Conservation (phyloP, 1,284 basidiomycete genomes). For the Naganishia cerealis region DNA sequence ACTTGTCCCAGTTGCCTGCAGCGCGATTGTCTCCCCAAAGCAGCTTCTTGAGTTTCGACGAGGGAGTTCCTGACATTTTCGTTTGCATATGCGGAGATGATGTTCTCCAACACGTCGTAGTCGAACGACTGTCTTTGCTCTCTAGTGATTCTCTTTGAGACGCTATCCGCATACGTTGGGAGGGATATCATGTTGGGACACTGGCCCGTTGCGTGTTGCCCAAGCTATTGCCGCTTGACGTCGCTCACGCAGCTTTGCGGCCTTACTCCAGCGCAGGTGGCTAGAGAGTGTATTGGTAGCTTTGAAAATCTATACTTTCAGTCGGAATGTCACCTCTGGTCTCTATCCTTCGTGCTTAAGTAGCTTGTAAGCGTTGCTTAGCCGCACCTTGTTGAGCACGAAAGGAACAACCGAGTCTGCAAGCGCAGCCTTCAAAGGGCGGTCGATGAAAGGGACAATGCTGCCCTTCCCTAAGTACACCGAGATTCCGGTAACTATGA, state of each 20-base stretch:
- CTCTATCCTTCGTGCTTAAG: too few relatives aligned
- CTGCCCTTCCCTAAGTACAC: not conserved
- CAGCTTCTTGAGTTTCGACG: constrained; percentile 3
- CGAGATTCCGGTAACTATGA: not conserved
- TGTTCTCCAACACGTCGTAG: constrained; percentile 11
- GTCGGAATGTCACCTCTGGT: too few relatives aligned
- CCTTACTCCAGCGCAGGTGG: too few relatives aligned
- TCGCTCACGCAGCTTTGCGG: too few relatives aligned
- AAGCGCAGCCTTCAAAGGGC: not conserved
- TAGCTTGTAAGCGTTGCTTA: too few relatives aligned
- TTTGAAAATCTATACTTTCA: too few relatives aligned
- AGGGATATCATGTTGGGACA: not conserved
- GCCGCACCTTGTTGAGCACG: too few relatives aligned
- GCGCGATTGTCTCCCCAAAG: not conserved
- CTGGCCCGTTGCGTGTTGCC: not conserved
- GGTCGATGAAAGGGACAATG: not conserved
- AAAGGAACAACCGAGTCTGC: not conserved
- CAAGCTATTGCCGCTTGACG: not conserved
- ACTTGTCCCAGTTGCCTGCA: not conserved
- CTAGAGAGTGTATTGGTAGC: too few relatives aligned
- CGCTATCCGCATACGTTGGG: not conserved
- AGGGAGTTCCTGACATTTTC: not conserved
- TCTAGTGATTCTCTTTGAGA: not conserved
- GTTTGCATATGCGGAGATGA: not conserved
- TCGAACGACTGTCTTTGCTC: not conserved